Evolutionary conservation across 208 protist species (phyloP).

Genomic region (Kentomonas sorsogonicus): DNA sequence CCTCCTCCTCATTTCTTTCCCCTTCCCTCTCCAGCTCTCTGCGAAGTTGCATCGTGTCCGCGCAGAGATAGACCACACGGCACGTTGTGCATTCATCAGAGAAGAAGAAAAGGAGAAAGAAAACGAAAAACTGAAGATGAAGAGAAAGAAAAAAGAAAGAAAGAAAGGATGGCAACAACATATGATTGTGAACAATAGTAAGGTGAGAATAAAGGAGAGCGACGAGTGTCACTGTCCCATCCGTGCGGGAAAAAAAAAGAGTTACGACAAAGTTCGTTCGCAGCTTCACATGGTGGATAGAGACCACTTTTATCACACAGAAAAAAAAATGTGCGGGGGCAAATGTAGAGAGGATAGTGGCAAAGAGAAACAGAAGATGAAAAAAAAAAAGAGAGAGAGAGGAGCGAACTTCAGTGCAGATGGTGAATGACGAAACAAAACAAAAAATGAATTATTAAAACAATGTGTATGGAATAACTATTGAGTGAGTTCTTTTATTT

Average conservation of each 20-base stretch:
- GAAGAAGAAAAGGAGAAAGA: background rate
- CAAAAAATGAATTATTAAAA: constrained; percentile 7
- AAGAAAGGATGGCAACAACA: constrained; percentile 6
- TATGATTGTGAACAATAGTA: constrained; percentile 4
- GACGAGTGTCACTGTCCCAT: background rate
- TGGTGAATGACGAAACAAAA: background rate
- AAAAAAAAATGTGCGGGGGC: too few relatives aligned
- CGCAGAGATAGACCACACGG: too few relatives aligned
- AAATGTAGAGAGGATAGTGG: background rate
- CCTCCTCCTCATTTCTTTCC: too few relatives aligned
- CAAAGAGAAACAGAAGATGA: background rate
- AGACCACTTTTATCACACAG: too few relatives aligned
- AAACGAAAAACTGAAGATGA: background rate
- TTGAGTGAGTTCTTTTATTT: too few relatives aligned
- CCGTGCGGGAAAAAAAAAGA: too few relatives aligned
- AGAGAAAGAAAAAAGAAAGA: constrained; percentile 3
- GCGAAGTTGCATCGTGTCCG: too few relatives aligned
- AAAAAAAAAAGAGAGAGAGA: constrained; percentile 13
- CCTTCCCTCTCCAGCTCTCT: too few relatives aligned
- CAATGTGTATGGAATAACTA: too few relatives aligned
- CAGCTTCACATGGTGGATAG: too few relatives aligned
- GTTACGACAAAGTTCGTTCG: too few relatives aligned
- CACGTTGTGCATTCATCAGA: too few relatives aligned
- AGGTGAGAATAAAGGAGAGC: background rate
- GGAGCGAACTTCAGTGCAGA: constrained; percentile 1